phyloP scores from a whole-genome alignment of 179 eudicot species.

The Drosera spatulata region DNA sequence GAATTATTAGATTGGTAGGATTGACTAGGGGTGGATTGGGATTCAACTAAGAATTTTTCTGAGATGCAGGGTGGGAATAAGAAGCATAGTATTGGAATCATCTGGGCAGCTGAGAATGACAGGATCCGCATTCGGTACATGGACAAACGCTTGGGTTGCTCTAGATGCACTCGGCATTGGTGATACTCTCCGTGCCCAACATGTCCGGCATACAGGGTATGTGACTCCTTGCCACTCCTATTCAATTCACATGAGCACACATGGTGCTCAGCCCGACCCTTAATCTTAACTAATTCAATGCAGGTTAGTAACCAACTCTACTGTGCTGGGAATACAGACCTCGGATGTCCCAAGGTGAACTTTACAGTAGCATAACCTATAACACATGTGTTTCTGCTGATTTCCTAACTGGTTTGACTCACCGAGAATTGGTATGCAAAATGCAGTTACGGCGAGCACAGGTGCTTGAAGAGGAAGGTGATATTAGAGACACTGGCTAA shows the following conservation, averaged over 20 bases:
- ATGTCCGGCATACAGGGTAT: conserved; percentile 16
- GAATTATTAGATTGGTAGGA: no score
- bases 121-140: conserved; percentile 17
- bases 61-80: conserved; percentile 15
- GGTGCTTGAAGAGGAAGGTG: conserved; percentile 19
- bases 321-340: conserved; percentile 13
- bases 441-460: conserved; percentile 13
- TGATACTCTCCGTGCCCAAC: conserved; percentile 26
- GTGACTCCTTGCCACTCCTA: neutral
- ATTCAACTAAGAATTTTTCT: no score
- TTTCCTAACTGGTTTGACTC: neutral
- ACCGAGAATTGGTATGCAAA: no score
- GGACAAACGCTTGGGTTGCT: conserved; percentile 38
- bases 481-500: conserved; percentile 26
- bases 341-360: conserved; percentile 17
- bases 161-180: conserved; percentile 31
- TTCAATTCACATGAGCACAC: neutral
- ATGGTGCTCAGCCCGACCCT: neutral
- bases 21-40: no score
- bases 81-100: conserved; percentile 19
- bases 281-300: neutral
- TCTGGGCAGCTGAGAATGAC: conserved; percentile 14
- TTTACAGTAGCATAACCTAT: neutral
- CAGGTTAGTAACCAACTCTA: conserved; percentile 17
- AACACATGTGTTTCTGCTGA: neutral